phyloP scores from a whole-genome alignment of 139 green algal genomes.

The Micractinium sp. region DNA sequence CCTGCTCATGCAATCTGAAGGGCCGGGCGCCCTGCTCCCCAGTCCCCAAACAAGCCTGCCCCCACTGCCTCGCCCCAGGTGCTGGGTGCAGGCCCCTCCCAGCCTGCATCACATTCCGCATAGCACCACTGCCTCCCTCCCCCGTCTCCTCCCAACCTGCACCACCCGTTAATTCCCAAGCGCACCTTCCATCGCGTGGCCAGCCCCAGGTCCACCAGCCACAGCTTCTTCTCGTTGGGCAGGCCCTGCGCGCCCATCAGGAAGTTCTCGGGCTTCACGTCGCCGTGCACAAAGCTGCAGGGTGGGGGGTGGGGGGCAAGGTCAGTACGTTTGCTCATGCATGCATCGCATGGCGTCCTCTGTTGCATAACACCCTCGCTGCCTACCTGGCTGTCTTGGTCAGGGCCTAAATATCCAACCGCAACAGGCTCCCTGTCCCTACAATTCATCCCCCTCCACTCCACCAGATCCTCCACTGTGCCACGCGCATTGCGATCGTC shows the following conservation, averaged over 20 bases:
- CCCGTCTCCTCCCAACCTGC: neutral
- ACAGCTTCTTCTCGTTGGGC: slow-evolving; percentile 94
- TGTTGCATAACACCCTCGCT: neutral
- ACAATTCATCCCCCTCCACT: neutral
- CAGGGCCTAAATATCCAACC: too few relatives aligned
- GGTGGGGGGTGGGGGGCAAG: neutral
- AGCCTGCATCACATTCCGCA: neutral
- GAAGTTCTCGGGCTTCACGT: slow-evolving; percentile 99
- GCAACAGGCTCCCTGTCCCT: neutral
- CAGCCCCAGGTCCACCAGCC: slow-evolving; percentile 96
- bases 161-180: neutral
- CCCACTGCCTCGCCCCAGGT: neutral
- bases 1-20: neutral
- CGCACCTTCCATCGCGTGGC: slow-evolving; percentile 54
- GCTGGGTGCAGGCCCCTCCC: neutral
- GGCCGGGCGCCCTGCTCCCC: too few relatives aligned
- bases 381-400: too few relatives aligned
- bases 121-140: neutral
- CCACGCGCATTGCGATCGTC: too few relatives aligned
- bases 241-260: slow-evolving; percentile 86
- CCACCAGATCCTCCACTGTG: too few relatives aligned
- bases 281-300: slow-evolving; percentile 95
- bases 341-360: neutral
- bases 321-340: too few relatives aligned
- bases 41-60: neutral